Conservation (phyloP, 371 early-diverging fungal genomes). For the Dichotomocladium elegans region DNA sequence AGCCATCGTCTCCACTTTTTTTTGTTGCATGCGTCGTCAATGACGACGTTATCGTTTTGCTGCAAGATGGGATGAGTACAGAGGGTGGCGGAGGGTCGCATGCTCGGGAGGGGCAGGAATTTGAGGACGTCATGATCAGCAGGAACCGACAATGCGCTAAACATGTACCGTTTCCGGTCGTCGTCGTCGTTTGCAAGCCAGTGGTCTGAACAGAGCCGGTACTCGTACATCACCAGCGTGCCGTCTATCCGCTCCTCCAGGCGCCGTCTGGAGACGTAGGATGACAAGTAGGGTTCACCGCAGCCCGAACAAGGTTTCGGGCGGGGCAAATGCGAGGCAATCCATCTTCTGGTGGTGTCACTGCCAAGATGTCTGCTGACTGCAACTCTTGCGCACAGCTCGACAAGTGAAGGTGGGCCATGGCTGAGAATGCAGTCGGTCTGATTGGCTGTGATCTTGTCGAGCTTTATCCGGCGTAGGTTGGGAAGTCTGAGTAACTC, state of each 20-base stretch:
- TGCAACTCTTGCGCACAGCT: conserved; percentile 71
- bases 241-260: conserved; percentile 53
- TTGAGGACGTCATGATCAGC: neutral
- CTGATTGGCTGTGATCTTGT: conserved; percentile 41
- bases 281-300: conserved; percentile 79
- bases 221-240: conserved; percentile 58
- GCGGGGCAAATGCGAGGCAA: conserved; percentile 55
- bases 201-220: conserved; percentile 71
- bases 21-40: conserved; percentile 1
- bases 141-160: conserved; percentile 8
- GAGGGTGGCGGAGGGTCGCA: neutral
- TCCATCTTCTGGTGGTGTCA: conserved; percentile 30
- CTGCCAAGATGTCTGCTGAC: too few species aligned
- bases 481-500: conserved; percentile 65
- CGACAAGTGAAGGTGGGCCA: conserved; percentile 58
- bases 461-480: conserved; percentile 57
- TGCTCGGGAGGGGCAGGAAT: neutral
- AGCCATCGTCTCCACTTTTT: neutral
- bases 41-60: neutral
- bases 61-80: neutral
- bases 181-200: conserved; percentile 59
- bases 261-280: conserved; percentile 54
- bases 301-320: conserved; percentile 81
- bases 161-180: conserved; percentile 47
- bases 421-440: conserved; percentile 13